Evolutionary conservation across 129 eudicot species (phyloP).

Genomic region (Lactuca saligna): DNA sequence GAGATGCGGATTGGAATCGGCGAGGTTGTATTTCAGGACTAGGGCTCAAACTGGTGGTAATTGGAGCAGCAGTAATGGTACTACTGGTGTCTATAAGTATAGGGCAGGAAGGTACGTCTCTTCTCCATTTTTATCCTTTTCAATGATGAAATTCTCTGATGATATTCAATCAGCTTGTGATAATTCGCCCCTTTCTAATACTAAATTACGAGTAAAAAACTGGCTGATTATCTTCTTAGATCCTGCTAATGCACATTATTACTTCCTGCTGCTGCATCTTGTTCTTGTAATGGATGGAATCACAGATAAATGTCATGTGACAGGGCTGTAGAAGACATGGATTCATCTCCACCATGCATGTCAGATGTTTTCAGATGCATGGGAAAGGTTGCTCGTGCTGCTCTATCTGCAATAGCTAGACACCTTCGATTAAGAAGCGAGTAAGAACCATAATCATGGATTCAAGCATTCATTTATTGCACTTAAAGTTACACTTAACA

Average conservation of each 20-base stretch:
- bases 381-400: constrained; percentile 96
- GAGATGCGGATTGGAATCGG: constrained; percentile 80
- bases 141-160: not conserved
- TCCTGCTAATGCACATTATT: constrained; percentile 16
- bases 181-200: too few relatives aligned
- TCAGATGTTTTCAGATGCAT: constrained; percentile 86
- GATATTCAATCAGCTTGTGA: too few relatives aligned
- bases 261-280: constrained; percentile 14
- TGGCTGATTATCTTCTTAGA: too few relatives aligned
- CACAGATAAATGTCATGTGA: constrained; percentile 21
- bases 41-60: constrained; percentile 39
- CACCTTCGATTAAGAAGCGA: constrained; percentile 96
- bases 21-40: constrained; percentile 59
- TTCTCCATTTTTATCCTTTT: not conserved
- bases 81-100: constrained; percentile 64
- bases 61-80: constrained; percentile 30
- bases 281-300: not conserved
- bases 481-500: not conserved
- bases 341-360: constrained; percentile 96
- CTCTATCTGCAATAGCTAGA: constrained; percentile 83
- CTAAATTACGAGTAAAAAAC: too few relatives aligned
- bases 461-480: constrained; percentile 1
- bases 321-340: constrained; percentile 87
- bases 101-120: constrained; percentile 76
- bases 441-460: constrained; percentile 43